Base-by-base conservation (phyloP, 352 stramenopile genomes). In the Pythium phragmiticola region DNA sequence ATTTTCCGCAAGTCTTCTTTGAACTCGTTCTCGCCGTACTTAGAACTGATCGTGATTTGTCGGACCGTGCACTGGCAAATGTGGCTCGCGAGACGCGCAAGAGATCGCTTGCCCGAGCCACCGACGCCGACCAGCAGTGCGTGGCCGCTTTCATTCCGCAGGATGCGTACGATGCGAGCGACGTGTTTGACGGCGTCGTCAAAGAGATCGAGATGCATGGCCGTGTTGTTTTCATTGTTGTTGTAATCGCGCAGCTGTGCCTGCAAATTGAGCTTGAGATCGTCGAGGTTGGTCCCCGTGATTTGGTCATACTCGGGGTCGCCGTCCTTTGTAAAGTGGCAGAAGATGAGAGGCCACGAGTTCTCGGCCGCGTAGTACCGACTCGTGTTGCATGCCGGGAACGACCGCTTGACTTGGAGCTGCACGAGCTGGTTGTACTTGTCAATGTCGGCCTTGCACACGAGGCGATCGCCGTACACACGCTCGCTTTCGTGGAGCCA, bases 141-240 rank as follows among this genome's bases (percentile, higher is more conserved):
- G 66, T 99, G 95, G 11, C 83, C 85, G 53, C 82, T 90, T 66
- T 94, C 82, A 28, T 92, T 96, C 7, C 82, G 79, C 42, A 99
- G 61, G 50, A 99, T 98, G 45, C 96, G 90, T 28, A 97, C 86
- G 57, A 99, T 98, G 3, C 96, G 82, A 45, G 92, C 92, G 19
- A 99, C 88, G 64, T 99, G 96, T 68, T 97, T 97, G 51, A 99
- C 95, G 9, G 95, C 96, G 67, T 99, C 95, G 51, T 99, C 94
- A 72, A 99, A 99, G 0, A 99, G 75, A 58, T 98, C 94, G 11
- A 99, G 68, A 66, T 99, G 90, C 94, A 99, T 72, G 23, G 89
- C 92, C 14, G 95, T 90, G 69, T 99, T 98, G 69, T 88, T 96
- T 66, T 99, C 92, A 72, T 99, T 94, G 65, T 92, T 92, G 70